Evolutionary conservation across 495 filamentous ascomycete genomes (phyloP).

Genomic region (Mytilinidion resinicola): DNA sequence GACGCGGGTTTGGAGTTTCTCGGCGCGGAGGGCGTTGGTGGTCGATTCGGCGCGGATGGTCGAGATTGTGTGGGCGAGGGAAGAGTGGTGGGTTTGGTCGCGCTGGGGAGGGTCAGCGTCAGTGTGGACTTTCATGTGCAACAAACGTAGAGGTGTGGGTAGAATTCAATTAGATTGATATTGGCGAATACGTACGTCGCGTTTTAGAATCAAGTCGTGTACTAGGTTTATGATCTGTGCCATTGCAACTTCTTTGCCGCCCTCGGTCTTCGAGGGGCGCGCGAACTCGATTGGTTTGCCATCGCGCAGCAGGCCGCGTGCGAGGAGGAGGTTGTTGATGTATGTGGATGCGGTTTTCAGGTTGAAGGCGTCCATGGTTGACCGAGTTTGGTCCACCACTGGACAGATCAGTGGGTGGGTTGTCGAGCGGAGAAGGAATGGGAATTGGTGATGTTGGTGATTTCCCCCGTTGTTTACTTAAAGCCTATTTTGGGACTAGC

Average conservation of each 20-base stretch:
- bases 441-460: too few species aligned
- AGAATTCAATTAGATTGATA: too few species aligned
- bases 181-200: conserved; percentile 81
- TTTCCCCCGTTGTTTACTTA: too few species aligned
- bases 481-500: too few species aligned
- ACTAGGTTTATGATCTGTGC: conserved; percentile 83
- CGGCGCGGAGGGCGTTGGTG: conserved; percentile 30
- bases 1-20: conserved; percentile 60
- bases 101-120: conserved; percentile 59
- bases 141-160: too few species aligned
- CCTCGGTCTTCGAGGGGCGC: conserved; percentile 59
- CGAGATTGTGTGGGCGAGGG: conserved; percentile 70
- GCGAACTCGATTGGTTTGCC: conserved; percentile 82
- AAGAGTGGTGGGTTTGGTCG: conserved; percentile 79
- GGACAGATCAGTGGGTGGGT: too few species aligned
- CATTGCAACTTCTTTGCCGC: conserved; percentile 63
- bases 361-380: conserved; percentile 67
- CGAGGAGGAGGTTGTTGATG: conserved; percentile 91
- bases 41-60: conserved; percentile 58
- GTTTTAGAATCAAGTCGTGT: conserved; percentile 78
- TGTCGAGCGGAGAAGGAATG: too few species aligned
- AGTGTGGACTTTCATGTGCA: too few species aligned
- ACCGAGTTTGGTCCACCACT: neutral
- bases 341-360: conserved; percentile 84
- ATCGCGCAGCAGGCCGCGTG: conserved; percentile 80